Base-by-base conservation (phyloP, 768 basidiomycete genomes). In the Epithele typhae region DNA sequence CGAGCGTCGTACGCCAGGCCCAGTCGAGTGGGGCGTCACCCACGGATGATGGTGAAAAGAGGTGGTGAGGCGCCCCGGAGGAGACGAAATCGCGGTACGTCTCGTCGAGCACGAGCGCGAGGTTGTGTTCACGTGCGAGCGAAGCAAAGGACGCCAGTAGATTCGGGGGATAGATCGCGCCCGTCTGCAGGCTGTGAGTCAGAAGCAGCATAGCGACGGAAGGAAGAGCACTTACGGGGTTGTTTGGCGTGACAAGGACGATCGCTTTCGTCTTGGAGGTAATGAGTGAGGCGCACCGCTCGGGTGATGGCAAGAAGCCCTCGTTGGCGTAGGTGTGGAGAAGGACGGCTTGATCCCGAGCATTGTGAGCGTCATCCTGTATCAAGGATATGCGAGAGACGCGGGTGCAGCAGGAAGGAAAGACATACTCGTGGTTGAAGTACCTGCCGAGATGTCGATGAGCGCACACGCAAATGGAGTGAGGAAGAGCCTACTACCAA, bases 21-120 rank as follows among this genome's bases (percentile, higher is more conserved):
- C 66, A 65, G 39, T 41, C 39, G 11, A 41, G 22, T 39, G 33
- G 44, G 21, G 22, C 24, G 12, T 14, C 11, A 15, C 42, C 11
- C 10, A 37, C 32, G 3, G 40, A 23, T 5, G 42, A 24, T 2
- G 60, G 34, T 2, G 66, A 63, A 60, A 87, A 87, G 17, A 86
- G 68, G 25, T 54, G 49, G 57, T 87, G 85, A 0, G 85, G 80
- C n/a, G 68, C 64, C 17, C 55, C 55, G 4, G 64, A 57, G 5
- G 65, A 57, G 35, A 82, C 67, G 57, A 92, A 91, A 60, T 92
- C 89, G 11, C 89, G 76, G 64, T 94, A 94, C 1, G 91, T 92
- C 65, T 92, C 89, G 64, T 94, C 91, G n/a, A 94, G 40, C 30
- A 92, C 72, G 19, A 92, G 73, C 0, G 87, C 82, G 15, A 91